phyloP scores from a whole-genome alignment of 192 early-diverging fungal species.

The Backusella liffmaniae region DNA sequence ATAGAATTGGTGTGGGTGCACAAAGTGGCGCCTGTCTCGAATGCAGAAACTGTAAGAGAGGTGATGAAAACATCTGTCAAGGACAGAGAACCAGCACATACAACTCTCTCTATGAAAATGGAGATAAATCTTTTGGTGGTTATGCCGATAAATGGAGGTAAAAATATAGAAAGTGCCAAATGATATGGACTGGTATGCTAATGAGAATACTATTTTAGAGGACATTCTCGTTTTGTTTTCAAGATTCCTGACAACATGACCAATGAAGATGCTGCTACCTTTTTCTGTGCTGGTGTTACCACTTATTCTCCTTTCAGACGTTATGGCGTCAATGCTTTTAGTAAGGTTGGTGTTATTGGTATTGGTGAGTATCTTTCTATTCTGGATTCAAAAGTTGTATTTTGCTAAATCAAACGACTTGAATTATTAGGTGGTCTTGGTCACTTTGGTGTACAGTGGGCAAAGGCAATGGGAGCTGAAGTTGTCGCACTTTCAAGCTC shows the following conservation, averaged over 20 bases:
- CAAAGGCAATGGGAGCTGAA: constrained; percentile 44
- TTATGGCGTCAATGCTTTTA: constrained; percentile 41
- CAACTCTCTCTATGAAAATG: constrained; percentile 35
- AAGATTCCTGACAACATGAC: constrained; percentile 56
- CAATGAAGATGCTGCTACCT: constrained; percentile 60
- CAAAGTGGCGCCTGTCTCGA: constrained; percentile 59
- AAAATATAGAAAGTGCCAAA: too few species aligned
- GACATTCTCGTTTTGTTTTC: constrained; percentile 61
- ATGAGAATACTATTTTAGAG: constrained; percentile 36
- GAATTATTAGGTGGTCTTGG: constrained; percentile 54
- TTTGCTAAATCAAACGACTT: constrained; percentile 19
- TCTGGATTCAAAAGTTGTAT: too few species aligned
- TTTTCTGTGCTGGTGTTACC: constrained; percentile 74
- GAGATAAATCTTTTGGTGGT: constrained; percentile 46
- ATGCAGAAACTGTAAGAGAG: constrained; percentile 39
- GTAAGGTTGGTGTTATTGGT: constrained; percentile 48
- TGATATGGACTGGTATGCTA: background rate
- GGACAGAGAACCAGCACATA: constrained; percentile 48
- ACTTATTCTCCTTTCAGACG: constrained; percentile 55
- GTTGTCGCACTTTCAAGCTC: constrained; percentile 57
- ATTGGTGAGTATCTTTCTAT: background rate
- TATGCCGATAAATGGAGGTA: constrained; percentile 41
- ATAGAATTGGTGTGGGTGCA: constrained; percentile 59
- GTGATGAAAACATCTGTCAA: constrained; percentile 41
- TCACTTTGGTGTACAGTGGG: constrained; percentile 62